These are phyloP conservation scores for Scedosporium apiospermum DNA, from an alignment of 2,329 filamentous ascomycete genomes.

Conservation along the genomic window DNA sequence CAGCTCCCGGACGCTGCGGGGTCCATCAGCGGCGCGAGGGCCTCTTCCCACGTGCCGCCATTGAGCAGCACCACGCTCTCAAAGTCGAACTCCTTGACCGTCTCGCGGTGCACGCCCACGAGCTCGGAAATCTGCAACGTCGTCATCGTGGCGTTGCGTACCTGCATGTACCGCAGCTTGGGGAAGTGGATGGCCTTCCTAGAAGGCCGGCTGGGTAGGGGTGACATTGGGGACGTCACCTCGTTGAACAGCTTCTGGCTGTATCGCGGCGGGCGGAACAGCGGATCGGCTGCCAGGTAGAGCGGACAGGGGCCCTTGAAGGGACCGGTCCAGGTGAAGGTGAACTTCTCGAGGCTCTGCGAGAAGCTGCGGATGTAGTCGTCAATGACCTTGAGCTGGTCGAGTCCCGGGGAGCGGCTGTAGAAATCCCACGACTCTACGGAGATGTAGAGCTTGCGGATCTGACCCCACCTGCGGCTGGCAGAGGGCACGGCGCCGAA, in stretches of 20 bases:
- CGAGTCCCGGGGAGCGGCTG: constrained; percentile 47
- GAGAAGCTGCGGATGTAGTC: constrained; percentile 69
- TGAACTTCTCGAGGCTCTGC: constrained; percentile 55
- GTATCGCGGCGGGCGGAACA: constrained; percentile 49
- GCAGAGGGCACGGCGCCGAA: constrained; percentile 68
- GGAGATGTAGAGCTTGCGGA: constrained; percentile 61
- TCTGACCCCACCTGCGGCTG: constrained; percentile 65
- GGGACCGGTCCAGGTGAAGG: constrained; percentile 69
- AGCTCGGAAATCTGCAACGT: constrained; percentile 61
- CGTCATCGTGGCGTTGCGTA: constrained; percentile 66
- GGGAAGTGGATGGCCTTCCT: constrained; percentile 56
- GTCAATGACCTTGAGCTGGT: constrained; percentile 71
- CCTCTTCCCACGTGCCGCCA: constrained; percentile 70
- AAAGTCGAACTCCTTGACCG: constrained; percentile 70
- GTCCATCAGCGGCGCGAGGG: constrained; percentile 60
- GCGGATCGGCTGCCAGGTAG: constrained; percentile 57
- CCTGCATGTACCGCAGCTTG: constrained; percentile 55
- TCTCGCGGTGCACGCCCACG: constrained; percentile 55
- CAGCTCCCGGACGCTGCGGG: constrained; percentile 12
- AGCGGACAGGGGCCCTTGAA: constrained; percentile 65
- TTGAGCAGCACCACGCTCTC: constrained; percentile 62
- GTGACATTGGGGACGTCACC: constrained; percentile 55
- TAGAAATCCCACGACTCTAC: constrained; percentile 62
- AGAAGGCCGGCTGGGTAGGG: constrained; percentile 41
- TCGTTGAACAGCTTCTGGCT: constrained; percentile 53